A percentile compares a stretch with the other conserved stretches of the same genome.
phyloP scores from a whole-genome alignment of 2,329 filamentous ascomycete species.

The Lachnellula arida region DNA sequence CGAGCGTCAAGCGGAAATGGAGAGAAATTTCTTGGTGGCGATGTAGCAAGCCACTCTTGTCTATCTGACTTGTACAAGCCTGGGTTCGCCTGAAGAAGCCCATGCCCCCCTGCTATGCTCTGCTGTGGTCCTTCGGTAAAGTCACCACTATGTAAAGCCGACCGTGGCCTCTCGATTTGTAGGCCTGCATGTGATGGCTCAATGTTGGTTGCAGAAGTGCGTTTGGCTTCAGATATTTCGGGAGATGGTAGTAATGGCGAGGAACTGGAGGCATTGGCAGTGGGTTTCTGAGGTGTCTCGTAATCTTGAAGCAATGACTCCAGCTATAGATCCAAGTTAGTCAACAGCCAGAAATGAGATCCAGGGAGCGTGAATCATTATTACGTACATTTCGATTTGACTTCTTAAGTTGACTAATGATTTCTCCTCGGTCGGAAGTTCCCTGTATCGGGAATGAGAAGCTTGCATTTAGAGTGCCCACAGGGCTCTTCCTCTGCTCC shows the following conservation, averaged over 20 bases:
- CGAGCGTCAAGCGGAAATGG: constrained; percentile 41
- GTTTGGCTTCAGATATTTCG: constrained; percentile 30
- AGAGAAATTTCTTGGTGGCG: constrained; percentile 49
- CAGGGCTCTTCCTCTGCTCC: constrained; percentile 6
- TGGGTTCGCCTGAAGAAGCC: constrained; percentile 9
- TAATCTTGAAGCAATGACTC: constrained; percentile 27
- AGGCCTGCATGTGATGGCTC: constrained; percentile 48
- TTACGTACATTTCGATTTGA: constrained; percentile 54
- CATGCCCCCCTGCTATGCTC: constrained; percentile 7
- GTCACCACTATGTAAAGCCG: constrained; percentile 64
- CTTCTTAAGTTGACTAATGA: constrained; percentile 81
- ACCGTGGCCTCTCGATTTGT: constrained; percentile 77
- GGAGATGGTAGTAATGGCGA: constrained; percentile 33
- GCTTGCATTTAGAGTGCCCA: constrained; percentile 10
- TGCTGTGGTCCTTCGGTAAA: constrained; percentile 44
- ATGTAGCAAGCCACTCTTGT: constrained; percentile 48
- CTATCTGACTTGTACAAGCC: constrained; percentile 15
- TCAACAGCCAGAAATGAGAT: background rate
- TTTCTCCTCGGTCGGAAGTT: constrained; percentile 61
- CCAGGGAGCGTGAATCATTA: background rate
- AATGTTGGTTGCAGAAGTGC: constrained; percentile 34
- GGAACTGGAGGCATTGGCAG: constrained; percentile 13
- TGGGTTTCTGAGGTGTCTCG: constrained; percentile 23
- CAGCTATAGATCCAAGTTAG: constrained; percentile 17
- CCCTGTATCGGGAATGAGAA: constrained; percentile 18